Base-by-base conservation (phyloP, 108 stramenopile genomes). In the Nitzschia sp. region DNA sequence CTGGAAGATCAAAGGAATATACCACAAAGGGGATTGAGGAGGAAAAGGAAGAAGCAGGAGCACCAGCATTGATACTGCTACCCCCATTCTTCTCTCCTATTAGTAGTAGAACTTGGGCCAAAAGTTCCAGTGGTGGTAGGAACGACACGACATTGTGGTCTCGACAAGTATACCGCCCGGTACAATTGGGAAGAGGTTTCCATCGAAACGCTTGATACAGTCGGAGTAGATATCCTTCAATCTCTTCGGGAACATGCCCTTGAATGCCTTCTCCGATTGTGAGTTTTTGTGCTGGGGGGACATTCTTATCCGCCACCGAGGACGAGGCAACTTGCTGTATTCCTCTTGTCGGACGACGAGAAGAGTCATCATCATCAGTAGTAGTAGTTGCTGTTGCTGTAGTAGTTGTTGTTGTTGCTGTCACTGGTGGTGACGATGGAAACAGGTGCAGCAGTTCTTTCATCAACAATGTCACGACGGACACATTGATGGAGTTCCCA, bases 171-270 rank as follows among this genome's bases (percentile, higher is more conserved):
- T 79, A 79, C 11, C 82, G 45, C 16, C 78, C 82, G 33, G 82
- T 83, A 48, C 82, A 83, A 56, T 79, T 83, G 2, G 75, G 71
- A 45, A 83, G 76, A 68, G 67, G 72, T 52, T 79, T 79, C 78
- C 82, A 83, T 13, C 68, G 56, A 58, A 68, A 73, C 28, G 52
- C 25, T n/a, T 69, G 63, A 53, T 69, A 83, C 23, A 79, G 33
- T 54, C 44, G 30, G n/a, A 73, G 62, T 30, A 83, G 70, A 34
- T 59, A 58, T 58, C 73, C 53, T 46, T 72, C 62, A 6, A 50
- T 76, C 35, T 66, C 61, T 65, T 82, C 81, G 8, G 41, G 50
- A 8, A 82, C 53, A 47, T 82, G 78, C 2, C 81, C 81, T 50
- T 79, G 74, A 26, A 62, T 33, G 33, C 81, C 81, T 26, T 77